phyloP scores from a whole-genome alignment of 495 filamentous ascomycete species.

The Aspergillus panamensis region DNA sequence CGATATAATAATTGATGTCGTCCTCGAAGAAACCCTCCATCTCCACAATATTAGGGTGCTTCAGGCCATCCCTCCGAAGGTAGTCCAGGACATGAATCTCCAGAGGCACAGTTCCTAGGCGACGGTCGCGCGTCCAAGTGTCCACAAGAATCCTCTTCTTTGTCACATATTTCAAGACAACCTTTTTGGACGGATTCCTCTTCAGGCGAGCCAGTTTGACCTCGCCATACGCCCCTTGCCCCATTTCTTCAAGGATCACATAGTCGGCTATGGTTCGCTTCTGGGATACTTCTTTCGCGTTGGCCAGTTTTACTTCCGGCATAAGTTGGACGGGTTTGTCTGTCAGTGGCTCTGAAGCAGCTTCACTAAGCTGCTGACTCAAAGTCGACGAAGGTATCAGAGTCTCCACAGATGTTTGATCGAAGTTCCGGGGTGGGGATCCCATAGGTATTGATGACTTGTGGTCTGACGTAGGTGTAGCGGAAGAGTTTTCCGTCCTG shows the following conservation, averaged over 20 bases:
- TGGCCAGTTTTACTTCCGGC: constrained; percentile 33
- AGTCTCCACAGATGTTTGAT: constrained; percentile 29
- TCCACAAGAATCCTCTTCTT: constrained; percentile 96
- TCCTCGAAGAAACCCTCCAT: constrained; percentile 99
- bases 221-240: constrained; percentile 95
- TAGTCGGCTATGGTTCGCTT: constrained; percentile 91
- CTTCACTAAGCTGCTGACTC: constrained; percentile 72
- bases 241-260: constrained; percentile 94
- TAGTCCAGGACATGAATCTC: constrained; percentile 98
- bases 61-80: constrained; percentile 77
- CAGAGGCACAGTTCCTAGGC: constrained; percentile 92
- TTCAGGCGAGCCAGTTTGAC: constrained; percentile 94
- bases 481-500: constrained; percentile 17
- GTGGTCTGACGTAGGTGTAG: constrained; percentile 16
- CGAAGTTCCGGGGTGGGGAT: constrained; percentile 14
- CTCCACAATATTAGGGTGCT: constrained; percentile 95
- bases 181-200: constrained; percentile 68
- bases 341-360: constrained; percentile 52
- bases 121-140: constrained; percentile 94
- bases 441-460: constrained; percentile 11
- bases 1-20: constrained; percentile 97
- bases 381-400: constrained; percentile 61
- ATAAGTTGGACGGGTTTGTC: constrained; percentile 46
- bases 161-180: constrained; percentile 96
- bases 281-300: constrained; percentile 34